phyloP scores from a whole-genome alignment of 1,139 yeast species.

The Candida labiduridarum region DNA sequence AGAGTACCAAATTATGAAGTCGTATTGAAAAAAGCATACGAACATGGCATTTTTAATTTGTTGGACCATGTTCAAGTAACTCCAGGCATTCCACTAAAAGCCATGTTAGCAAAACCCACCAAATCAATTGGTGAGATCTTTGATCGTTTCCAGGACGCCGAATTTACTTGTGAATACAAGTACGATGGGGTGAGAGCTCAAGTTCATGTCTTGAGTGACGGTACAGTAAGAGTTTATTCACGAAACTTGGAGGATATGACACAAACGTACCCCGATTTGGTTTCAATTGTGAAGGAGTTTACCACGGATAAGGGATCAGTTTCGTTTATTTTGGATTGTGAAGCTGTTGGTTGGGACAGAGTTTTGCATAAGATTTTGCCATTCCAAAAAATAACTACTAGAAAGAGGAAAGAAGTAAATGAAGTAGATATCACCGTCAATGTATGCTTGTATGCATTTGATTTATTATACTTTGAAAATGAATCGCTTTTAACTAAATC shows the following conservation, averaged over 20 bases:
- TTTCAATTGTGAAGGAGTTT: slow-evolving; percentile 67
- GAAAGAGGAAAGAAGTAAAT: slow-evolving; percentile 92
- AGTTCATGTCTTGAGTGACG: slow-evolving; percentile 72
- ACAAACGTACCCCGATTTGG: slow-evolving; percentile 88
- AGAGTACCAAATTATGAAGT: slow-evolving; percentile 91
- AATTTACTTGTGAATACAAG: slow-evolving; percentile 93
- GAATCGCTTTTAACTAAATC: slow-evolving; percentile 70
- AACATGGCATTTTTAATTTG: slow-evolving; percentile 67
- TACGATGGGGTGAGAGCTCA: slow-evolving; percentile 99
- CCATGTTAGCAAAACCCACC: slow-evolving; percentile 98
- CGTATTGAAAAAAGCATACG: slow-evolving; percentile 64
- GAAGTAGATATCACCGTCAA: slow-evolving; percentile 85
- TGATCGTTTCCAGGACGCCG: slow-evolving; percentile 82
- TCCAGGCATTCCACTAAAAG: slow-evolving; percentile 95
- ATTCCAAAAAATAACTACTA: slow-evolving; percentile 87
- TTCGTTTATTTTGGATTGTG: slow-evolving; percentile 85
- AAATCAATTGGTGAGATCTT: slow-evolving; percentile 87
- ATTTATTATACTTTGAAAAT: slow-evolving; percentile 72
- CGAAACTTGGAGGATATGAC: slow-evolving; percentile 98
- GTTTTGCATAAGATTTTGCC: slow-evolving; percentile 77
- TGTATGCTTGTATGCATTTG: slow-evolving; percentile 92
- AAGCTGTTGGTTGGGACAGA: slow-evolving; percentile 98
- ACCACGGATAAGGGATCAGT: slow-evolving; percentile 38
- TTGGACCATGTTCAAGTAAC: slow-evolving; percentile 71
- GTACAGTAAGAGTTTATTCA: slow-evolving; percentile 76